Evolutionary conservation across 176 grass and related monocot species (phyloP).

Genomic region (Alopecurus myosuroides): DNA sequence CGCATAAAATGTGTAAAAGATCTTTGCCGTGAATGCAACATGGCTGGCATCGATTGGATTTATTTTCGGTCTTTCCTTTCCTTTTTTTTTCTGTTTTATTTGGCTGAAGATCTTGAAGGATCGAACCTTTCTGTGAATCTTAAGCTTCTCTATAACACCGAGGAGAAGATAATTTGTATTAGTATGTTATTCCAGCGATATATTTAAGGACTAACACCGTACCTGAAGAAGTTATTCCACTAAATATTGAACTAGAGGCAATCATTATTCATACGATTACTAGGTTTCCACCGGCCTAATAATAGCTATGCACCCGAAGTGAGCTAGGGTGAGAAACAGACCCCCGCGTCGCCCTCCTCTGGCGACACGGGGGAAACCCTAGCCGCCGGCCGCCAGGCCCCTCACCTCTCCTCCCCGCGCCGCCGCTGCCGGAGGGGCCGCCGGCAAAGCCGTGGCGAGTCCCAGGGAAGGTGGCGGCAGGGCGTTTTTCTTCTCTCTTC

Average conservation of each 20-base stretch:
- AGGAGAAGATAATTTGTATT: too few relatives aligned
- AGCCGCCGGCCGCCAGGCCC: too few relatives aligned
- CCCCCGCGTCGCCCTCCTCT: too few relatives aligned
- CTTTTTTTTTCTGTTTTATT: neutral
- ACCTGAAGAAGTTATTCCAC: neutral
- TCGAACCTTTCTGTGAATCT: neutral
- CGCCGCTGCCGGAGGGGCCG: too few relatives aligned
- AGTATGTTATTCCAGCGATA: neutral
- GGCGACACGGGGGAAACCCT: too few relatives aligned
- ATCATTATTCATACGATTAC: too few relatives aligned
- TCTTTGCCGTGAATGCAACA: neutral
- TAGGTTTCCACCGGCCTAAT: neutral
- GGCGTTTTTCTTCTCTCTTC: too few relatives aligned
- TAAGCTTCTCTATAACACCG: neutral
- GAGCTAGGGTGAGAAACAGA: too few relatives aligned
- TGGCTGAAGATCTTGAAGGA: neutral
- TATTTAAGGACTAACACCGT: neutral
- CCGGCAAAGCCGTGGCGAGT: too few relatives aligned
- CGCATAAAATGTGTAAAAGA: neutral
- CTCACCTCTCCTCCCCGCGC: too few relatives aligned
- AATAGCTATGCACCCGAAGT: neutral
- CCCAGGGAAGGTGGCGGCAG: too few relatives aligned
- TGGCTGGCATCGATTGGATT: neutral
- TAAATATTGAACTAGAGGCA: neutral
- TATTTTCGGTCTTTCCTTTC: neutral